phyloP scores from a whole-genome alignment of 2,329 filamentous ascomycete species.

The Xylariaceae sp. region DNA sequence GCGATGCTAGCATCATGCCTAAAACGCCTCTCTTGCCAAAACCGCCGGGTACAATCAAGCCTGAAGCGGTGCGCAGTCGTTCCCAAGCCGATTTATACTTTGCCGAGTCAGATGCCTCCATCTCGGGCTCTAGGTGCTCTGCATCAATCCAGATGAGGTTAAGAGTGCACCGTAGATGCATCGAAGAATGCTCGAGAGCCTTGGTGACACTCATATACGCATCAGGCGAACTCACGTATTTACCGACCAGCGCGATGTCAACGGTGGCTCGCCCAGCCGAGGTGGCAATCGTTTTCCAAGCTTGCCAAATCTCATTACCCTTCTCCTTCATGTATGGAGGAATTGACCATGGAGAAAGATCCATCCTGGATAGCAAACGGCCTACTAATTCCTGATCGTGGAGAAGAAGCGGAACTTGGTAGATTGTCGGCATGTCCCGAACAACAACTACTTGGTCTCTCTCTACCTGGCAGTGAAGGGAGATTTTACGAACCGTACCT shows the following conservation, averaged over 20 bases:
- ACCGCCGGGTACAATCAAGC: constrained; percentile 67
- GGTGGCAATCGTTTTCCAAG: constrained; percentile 72
- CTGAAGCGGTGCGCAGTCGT: constrained; percentile 64
- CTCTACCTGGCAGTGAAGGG: constrained; percentile 83
- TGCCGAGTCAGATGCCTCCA: constrained; percentile 58
- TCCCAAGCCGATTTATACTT: constrained; percentile 86
- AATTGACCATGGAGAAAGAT: constrained; percentile 60
- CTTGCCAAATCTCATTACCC: constrained; percentile 68
- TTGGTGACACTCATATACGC: constrained; percentile 81
- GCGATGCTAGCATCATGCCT: constrained; percentile 85
- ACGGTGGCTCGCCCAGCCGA: constrained; percentile 67
- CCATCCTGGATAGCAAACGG: constrained; percentile 50
- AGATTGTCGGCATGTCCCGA: constrained; percentile 82
- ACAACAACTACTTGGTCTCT: constrained; percentile 83
- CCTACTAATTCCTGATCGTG: constrained; percentile 72
- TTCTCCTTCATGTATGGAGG: constrained; percentile 54
- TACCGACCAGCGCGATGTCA: constrained; percentile 83
- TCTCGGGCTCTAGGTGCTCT: constrained; percentile 70
- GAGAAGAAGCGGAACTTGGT: constrained; percentile 91
- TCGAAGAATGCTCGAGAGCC: constrained; percentile 84
- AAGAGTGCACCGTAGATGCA: constrained; percentile 77
- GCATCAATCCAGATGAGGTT: constrained; percentile 83
- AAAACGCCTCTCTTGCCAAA: constrained; percentile 79
- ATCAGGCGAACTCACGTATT: constrained; percentile 82
- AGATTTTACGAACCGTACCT: constrained; percentile 79